Evolutionary conservation across 2,329 filamentous ascomycete genomes (phyloP).

Genomic region (Fusarium praegraminearum): DNA sequence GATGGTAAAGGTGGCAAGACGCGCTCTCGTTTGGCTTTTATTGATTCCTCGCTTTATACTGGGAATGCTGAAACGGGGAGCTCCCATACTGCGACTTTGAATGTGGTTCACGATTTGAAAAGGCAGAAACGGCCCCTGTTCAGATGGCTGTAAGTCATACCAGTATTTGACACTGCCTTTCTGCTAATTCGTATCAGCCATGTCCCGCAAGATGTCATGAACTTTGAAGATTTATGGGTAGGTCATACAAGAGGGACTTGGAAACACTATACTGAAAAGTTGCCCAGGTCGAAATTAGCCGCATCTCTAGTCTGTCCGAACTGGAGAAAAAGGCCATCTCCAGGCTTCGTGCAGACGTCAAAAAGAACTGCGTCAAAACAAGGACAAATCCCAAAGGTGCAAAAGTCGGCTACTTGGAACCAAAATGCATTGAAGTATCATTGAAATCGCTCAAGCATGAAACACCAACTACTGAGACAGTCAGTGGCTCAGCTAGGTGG

Average conservation of each 20-base stretch:
- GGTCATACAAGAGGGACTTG: neutral
- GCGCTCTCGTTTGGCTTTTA: conserved; percentile 38
- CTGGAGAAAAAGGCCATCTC: conserved; percentile 52
- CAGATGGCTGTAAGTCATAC: conserved; percentile 55
- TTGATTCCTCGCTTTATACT: conserved; percentile 55
- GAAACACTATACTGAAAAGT: neutral
- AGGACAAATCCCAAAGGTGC: conserved; percentile 54
- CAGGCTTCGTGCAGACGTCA: conserved; percentile 55
- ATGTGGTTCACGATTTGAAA: conserved; percentile 51
- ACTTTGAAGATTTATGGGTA: conserved; percentile 59
- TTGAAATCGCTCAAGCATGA: conserved; percentile 47
- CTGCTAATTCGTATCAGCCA: conserved; percentile 50
- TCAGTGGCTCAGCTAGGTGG: conserved; percentile 52
- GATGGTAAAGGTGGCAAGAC: conserved; percentile 20
- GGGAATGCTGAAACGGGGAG: conserved; percentile 55
- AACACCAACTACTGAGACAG: conserved; percentile 9
- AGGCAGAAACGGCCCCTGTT: conserved; percentile 53
- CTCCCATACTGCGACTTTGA: conserved; percentile 53
- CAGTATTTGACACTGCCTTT: too few relatives aligned
- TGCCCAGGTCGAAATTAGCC: conserved; percentile 52
- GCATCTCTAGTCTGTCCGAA: conserved; percentile 51
- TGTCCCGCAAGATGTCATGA: conserved; percentile 56
- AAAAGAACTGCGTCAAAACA: conserved; percentile 53
- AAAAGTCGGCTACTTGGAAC: conserved; percentile 58
- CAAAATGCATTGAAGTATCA: conserved; percentile 53